Evolutionary conservation across 2,329 filamentous ascomycete species (phyloP).

Genomic region (Fusarium oxysporum): DNA sequence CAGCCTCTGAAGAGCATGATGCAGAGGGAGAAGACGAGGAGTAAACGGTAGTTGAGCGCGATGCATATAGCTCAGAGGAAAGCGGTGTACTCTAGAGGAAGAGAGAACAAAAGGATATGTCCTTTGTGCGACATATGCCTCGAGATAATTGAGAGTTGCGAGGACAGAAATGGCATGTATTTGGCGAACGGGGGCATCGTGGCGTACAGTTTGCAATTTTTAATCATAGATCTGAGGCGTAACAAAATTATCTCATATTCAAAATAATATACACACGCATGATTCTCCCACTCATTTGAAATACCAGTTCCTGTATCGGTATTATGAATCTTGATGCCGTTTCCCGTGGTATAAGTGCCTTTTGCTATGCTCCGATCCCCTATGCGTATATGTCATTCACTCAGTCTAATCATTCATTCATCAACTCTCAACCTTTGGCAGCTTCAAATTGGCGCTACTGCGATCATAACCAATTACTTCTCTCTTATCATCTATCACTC

Average conservation of each 20-base stretch:
- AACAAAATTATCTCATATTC: constrained; percentile 12
- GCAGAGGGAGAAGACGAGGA: constrained; percentile 62
- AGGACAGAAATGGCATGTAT: constrained; percentile 22
- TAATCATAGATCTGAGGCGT: constrained; percentile 39
- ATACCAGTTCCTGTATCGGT: neutral
- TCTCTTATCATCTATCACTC: constrained; percentile 73
- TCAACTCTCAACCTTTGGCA: constrained; percentile 24
- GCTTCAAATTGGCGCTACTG: constrained; percentile 39
- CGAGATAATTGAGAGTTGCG: neutral
- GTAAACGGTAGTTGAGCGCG: constrained; percentile 38
- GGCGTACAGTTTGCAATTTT: constrained; percentile 34
- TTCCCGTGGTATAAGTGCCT: neutral
- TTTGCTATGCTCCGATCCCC: constrained; percentile 9
- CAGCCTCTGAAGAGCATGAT: constrained; percentile 52
- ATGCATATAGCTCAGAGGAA: constrained; percentile 61
- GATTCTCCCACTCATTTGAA: neutral
- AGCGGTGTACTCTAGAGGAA: constrained; percentile 19
- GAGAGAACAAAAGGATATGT: neutral
- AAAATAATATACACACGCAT: constrained; percentile 1
- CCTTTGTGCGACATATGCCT: constrained; percentile 12
- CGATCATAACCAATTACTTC: constrained; percentile 66
- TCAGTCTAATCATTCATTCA: neutral
- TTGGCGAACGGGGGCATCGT: constrained; percentile 26
- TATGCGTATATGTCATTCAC: constrained; percentile 1
- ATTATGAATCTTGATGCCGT: constrained; percentile 19